phyloP scores from a whole-genome alignment of 2,329 filamentous ascomycete species.

The Trichoderma breve region DNA sequence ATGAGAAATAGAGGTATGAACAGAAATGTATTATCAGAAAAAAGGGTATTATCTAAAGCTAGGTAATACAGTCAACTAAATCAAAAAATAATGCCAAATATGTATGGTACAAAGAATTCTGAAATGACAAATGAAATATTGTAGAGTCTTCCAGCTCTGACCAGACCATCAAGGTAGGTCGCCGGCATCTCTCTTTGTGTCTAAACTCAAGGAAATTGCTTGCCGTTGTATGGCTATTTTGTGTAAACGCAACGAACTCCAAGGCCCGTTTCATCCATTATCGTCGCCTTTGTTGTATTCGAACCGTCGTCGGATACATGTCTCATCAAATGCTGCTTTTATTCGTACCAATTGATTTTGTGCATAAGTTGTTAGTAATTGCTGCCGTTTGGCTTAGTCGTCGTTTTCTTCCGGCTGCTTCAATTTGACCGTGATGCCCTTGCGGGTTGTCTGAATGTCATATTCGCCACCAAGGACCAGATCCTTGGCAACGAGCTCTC shows the following conservation, averaged over 20 bases:
- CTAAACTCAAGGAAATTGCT: conserved; percentile 5
- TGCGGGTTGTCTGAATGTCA: conserved; percentile 50
- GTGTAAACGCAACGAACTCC: neutral
- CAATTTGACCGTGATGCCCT: conserved; percentile 43
- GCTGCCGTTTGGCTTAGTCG: neutral
- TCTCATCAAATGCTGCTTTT: neutral
- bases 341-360: neutral
- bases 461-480: conserved; percentile 83
- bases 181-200: neutral
- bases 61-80: neutral
- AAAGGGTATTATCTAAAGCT: neutral
- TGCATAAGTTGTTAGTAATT: neutral
- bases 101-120: neutral
- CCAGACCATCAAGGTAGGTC: neutral
- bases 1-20: neutral
- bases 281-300: neutral
- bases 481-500: conserved; percentile 93
- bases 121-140: conserved; percentile 4
- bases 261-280: neutral
- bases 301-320: neutral
- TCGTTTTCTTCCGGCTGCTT: conserved; percentile 41
- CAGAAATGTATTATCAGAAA: neutral
- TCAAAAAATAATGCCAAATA: neutral
- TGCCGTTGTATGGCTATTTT: neutral
- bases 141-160: neutral